Conservation (phyloP, 306 rosid species). For the Cucurbita ficifolia region DNA sequence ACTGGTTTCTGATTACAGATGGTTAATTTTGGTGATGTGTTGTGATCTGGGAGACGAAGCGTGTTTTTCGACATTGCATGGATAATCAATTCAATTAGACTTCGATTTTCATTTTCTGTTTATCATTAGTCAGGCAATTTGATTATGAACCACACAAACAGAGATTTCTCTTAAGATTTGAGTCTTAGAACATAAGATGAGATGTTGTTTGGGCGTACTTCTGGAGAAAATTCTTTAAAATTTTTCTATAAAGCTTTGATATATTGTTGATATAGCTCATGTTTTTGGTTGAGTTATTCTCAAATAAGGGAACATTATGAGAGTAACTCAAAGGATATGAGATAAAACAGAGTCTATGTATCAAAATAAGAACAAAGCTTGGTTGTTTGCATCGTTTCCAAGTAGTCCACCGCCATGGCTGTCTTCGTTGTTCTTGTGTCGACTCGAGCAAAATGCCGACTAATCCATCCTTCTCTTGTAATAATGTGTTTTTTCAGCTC, state of each 20-base stretch:
- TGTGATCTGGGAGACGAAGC: neutral
- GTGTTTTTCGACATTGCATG: neutral
- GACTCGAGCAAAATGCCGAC: neutral
- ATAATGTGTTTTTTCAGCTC: slow-evolving; percentile 35
- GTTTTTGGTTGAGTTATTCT: neutral
- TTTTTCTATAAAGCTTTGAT: neutral
- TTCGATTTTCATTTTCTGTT: neutral
- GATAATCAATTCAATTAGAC: neutral
- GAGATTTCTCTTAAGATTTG: neutral
- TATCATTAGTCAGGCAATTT: neutral
- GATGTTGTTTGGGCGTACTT: neutral
- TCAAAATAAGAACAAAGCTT: neutral
- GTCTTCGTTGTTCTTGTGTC: neutral
- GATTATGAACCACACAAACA: neutral
- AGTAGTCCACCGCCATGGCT: neutral
- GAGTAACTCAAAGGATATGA: neutral
- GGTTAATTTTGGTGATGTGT: neutral
- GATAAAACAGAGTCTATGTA: neutral
- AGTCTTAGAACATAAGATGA: neutral
- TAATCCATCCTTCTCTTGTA: neutral
- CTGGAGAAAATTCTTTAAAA: neutral
- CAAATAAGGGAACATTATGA: neutral
- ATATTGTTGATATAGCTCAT: neutral
- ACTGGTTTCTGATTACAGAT: neutral
- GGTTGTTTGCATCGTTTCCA: neutral